Evolutionary conservation across 169 alveolate genomes (phyloP), one percentile per base, ranked within the genome.

Genomic region (Eimeria maxima): DNA sequence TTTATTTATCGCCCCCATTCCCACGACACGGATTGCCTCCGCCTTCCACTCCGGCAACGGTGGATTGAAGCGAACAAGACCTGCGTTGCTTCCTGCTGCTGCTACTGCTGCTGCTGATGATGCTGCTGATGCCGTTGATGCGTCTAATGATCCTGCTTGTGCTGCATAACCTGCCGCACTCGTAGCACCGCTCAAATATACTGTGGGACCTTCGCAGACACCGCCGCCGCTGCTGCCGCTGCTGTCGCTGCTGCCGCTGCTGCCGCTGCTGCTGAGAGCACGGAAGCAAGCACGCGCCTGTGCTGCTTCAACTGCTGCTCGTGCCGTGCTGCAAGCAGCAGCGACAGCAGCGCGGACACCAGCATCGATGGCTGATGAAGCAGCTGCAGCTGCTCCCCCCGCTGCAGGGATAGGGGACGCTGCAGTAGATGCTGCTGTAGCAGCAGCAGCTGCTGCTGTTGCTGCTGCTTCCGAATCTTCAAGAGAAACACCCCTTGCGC

Each of bases 1-100:
- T 69, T 88, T 88, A 55, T 88, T 67, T 38, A 88, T 88, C 71
- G 74, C n/a, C 44, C 94, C 94, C 94, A 88, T 88, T 53, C 94
- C 94, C 27, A 88, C 86, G 11, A 67, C 22, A 8, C 33, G 24
- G n/a, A 88, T 45, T 24, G 94, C 86, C 13, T 38, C 73, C 22
- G 53, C 71, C 71, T 88, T 88, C 94, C 94, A 88, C 53, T 33
- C 86, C 1, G 94, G 94, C 24, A 88, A 33, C 18, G 94, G 94
- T 22, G 94, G 94, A 16, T 18, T 57, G 86, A 88, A 88, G n/a
- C 44, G 69, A 45, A 88, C 83, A 8, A 88, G 47, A 0, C 94
- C 94, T n/a, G 69, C 83, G 53, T 42, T 42, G 50, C 94, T 88
- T 42, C 87, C 87, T 42, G 87, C 87, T 44, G 87, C 87, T 76